A percentile compares a stretch with the other conserved stretches of the same genome.
These are phyloP conservation scores for Leptographium flavum DNA, from an alignment of 2,329 filamentous ascomycete genomes.

Conservation along the genomic window DNA sequence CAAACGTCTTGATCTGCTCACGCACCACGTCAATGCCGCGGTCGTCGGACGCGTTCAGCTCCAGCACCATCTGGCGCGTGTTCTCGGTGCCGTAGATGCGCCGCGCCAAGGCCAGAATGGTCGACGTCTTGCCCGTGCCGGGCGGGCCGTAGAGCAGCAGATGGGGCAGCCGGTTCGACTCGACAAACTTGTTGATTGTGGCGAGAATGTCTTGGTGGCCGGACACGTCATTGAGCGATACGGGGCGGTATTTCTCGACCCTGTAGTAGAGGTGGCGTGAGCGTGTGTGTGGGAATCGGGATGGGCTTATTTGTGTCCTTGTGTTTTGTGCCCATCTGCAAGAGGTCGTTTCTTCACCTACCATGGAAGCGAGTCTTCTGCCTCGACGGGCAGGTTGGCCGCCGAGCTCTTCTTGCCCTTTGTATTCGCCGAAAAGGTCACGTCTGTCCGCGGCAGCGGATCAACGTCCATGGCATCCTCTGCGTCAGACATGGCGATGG, in stretches of 20 bases:
- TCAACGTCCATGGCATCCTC: constrained; percentile 50
- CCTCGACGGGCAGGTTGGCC: constrained; percentile 85
- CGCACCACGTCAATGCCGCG: constrained; percentile 94
- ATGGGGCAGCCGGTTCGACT: constrained; percentile 86
- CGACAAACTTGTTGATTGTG: constrained; percentile 95
- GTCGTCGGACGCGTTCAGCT: constrained; percentile 92
- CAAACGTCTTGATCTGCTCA: constrained; percentile 99
- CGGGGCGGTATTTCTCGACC: constrained; percentile 95
- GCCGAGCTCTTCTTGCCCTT: constrained; percentile 83
- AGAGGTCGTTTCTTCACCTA: constrained; percentile 22
- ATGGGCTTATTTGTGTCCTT: too few species aligned
- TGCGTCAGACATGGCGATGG: constrained; percentile 38
- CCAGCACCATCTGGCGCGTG: constrained; percentile 95
- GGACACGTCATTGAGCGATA: constrained; percentile 79
- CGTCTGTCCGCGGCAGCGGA: constrained; percentile 29
- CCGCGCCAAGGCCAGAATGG: constrained; percentile 80
- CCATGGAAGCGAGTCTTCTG: constrained; percentile 90
- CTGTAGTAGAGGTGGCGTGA: too few species aligned
- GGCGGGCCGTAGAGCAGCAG: constrained; percentile 93
- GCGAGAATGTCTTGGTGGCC: constrained; percentile 95
- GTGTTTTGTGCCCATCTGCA: neutral
- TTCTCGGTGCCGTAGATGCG: constrained; percentile 86
- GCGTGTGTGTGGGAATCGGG: too few species aligned
- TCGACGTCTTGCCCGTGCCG: constrained; percentile 95
- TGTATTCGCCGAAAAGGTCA: constrained; percentile 59